Evolutionary conservation across 768 basidiomycete genomes (phyloP).

Genomic region (Boletellus ananas): DNA sequence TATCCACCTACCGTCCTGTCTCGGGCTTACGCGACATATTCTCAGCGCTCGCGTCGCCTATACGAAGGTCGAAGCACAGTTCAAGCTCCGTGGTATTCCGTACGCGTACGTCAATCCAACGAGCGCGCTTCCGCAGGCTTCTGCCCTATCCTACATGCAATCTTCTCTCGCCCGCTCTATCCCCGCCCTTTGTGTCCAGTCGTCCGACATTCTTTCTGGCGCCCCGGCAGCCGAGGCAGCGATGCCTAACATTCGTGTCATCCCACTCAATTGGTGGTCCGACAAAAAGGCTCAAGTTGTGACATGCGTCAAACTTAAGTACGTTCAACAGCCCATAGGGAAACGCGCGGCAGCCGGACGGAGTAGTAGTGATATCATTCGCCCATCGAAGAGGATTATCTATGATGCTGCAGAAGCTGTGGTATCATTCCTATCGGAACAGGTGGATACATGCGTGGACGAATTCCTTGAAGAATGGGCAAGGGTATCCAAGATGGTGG

Average conservation of each 20-base stretch:
- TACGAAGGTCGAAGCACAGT: slow-evolving; percentile 81
- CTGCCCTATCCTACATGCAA: slow-evolving; percentile 55
- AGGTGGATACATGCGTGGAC: slow-evolving; percentile 84
- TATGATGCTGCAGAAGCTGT: slow-evolving; percentile 88
- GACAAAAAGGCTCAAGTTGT: slow-evolving; percentile 76
- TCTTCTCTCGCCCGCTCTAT: slow-evolving; percentile 75
- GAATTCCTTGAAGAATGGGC: slow-evolving; percentile 94
- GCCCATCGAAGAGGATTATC: slow-evolving; percentile 84
- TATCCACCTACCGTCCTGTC: background rate
- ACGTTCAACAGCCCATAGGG: slow-evolving; percentile 82
- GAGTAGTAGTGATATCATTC: slow-evolving; percentile 52
- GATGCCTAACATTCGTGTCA: slow-evolving; percentile 87
- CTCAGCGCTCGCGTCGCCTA: slow-evolving; percentile 85
- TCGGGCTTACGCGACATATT: background rate
- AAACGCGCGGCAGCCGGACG: slow-evolving; percentile 56
- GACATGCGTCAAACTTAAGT: slow-evolving; percentile 87
- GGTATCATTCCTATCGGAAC: slow-evolving; percentile 82
- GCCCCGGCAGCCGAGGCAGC: slow-evolving; percentile 88
- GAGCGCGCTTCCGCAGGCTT: slow-evolving; percentile 35
- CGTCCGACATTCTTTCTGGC: slow-evolving; percentile 74
- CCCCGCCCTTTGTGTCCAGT: slow-evolving; percentile 80
- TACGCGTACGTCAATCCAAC: slow-evolving; percentile 71
- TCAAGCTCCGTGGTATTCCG: slow-evolving; percentile 77
- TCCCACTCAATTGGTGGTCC: slow-evolving; percentile 91
- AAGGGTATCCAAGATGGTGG: slow-evolving; percentile 88